Evolutionary conservation across 176 grass and related monocot genomes (phyloP), one percentile per base, ranked within the genome.

Genomic region (Poa pratensis): DNA sequence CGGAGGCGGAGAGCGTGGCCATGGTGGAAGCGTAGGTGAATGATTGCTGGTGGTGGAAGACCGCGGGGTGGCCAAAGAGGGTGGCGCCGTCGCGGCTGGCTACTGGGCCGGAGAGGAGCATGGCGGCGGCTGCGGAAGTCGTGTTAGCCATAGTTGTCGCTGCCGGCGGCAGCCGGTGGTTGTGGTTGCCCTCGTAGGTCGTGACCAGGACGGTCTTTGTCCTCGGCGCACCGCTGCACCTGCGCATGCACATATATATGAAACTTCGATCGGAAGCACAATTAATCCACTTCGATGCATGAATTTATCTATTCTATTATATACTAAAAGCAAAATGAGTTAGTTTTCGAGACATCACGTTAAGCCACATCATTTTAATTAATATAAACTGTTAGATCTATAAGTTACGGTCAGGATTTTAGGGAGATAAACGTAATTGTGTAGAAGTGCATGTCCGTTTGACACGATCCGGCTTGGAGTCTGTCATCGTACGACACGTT

Each of bases 161-260:
- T 3, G 92, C 84, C 17, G 95, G 88, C 5, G 95, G 90, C 30
- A 97, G 79, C 20, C 87, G 92, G 82, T 97, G 95, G 86, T 88
- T 97, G 90, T 97, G 95, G 48, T 69, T 91, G 23, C 95, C 95
- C 87, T 97, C 92, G 43, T 97, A 97, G 7, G 95, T 97, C 4
- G 92, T 94, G 37, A 91, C 75, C 79, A 97, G 64, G 43, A 94
- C 92, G 9, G 74, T 83, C 73, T 83, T 83, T 90, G 82, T 97
- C 95, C 61, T 97, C 92, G 3, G 92, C 92, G 54, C 92, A 97
- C 62, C 95, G 89, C 67, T 97, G 95, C 59, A 97, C 95, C 95
- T 97, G 71, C 26, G 14, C 50, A 26, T 45, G 23, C 40, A 32
- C 9, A 54, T 17, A 28, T 15, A 9, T 8, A 35, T 35, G 34